Percentiles rank a stretch among this genome's conserved stretches.
These are phyloP conservation scores for Metarhizium sp. DNA, from an alignment of 2,329 filamentous ascomycete genomes.

Conservation along the genomic window DNA sequence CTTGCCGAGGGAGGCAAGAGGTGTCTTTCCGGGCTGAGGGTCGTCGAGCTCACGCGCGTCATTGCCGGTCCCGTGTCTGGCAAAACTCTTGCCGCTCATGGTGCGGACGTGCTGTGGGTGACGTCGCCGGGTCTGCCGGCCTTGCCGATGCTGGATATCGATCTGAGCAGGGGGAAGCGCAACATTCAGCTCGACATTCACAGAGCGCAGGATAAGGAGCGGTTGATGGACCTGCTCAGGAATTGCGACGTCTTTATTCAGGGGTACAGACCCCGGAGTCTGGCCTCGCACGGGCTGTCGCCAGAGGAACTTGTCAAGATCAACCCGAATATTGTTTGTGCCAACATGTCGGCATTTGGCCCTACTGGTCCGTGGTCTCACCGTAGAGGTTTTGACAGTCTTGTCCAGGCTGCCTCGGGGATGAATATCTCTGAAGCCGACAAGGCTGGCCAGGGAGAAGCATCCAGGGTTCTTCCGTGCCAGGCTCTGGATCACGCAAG, in stretches of 20 bases:
- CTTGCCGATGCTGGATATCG: slow-evolving; percentile 56
- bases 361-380: slow-evolving; percentile 29
- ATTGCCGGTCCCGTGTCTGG: slow-evolving; percentile 63
- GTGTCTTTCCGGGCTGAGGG: slow-evolving; percentile 50
- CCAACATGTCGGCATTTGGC: slow-evolving; percentile 44
- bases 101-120: slow-evolving; percentile 61
- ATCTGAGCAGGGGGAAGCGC: slow-evolving; percentile 59
- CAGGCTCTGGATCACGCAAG: slow-evolving; percentile 48
- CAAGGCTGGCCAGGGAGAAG: slow-evolving; percentile 13
- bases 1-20: neutral
- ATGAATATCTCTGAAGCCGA: slow-evolving; percentile 47
- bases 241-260: slow-evolving; percentile 55
- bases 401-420: slow-evolving; percentile 41
- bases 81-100: slow-evolving; percentile 59
- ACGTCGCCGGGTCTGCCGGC: slow-evolving; percentile 55
- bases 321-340: slow-evolving; percentile 37
- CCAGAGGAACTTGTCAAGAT: slow-evolving; percentile 24
- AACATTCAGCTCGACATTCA: slow-evolving; percentile 52
- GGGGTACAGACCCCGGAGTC: slow-evolving; percentile 36
- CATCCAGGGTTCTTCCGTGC: slow-evolving; percentile 28
- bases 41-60: slow-evolving; percentile 62
- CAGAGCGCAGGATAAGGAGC: slow-evolving; percentile 32
- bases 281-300: slow-evolving; percentile 15
- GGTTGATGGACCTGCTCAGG: slow-evolving; percentile 45
- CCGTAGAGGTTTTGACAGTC: slow-evolving; percentile 44